Conservation (phyloP, 805 yeast species). For the Candida caryicola region DNA sequence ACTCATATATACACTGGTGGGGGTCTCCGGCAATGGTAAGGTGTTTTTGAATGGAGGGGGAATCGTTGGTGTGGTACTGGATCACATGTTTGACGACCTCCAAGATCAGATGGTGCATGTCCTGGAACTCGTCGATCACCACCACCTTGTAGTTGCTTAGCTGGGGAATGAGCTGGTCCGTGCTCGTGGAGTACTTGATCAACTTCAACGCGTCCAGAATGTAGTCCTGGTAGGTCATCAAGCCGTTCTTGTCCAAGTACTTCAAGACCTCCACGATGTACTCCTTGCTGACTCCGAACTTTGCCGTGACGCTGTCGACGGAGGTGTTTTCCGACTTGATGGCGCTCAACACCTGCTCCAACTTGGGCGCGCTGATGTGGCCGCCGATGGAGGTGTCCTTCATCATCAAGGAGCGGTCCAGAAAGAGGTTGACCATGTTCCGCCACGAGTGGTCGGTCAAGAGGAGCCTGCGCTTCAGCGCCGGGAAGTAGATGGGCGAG, state of each 20-base stretch:
- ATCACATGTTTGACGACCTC: slow-evolving; percentile 41
- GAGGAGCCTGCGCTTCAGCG: slow-evolving; percentile 22
- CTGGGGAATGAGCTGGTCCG: slow-evolving; percentile 16
- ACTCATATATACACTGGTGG: slow-evolving; percentile 66
- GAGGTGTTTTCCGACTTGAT: slow-evolving; percentile 22
- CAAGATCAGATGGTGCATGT: slow-evolving; percentile 52
- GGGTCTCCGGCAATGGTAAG: slow-evolving; percentile 70
- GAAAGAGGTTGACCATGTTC: slow-evolving; percentile 29
- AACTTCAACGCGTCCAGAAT: slow-evolving; percentile 29
- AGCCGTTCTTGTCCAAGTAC: slow-evolving; percentile 31
- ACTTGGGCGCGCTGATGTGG: slow-evolving; percentile 17
- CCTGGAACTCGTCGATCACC: slow-evolving; percentile 74
- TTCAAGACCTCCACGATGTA: slow-evolving; percentile 26
- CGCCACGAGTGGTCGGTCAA: slow-evolving; percentile 58
- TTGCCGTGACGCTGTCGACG: slow-evolving; percentile 21
- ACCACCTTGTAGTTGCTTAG: slow-evolving; percentile 33
- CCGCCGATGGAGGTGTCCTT: slow-evolving; percentile 23
- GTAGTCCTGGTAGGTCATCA: slow-evolving; percentile 35
- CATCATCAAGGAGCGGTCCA: slow-evolving; percentile 33
- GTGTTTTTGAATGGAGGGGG: slow-evolving; percentile 37
- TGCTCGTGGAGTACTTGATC: slow-evolving; percentile 15
- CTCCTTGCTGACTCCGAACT: slow-evolving; percentile 22
- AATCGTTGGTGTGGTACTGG: slow-evolving; percentile 28
- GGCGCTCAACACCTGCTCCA: slow-evolving; percentile 23
- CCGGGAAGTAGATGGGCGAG: slow-evolving; percentile 15